Conservation (phyloP, 768 basidiomycete species). For the Cantharellus cinnabarinus region DNA sequence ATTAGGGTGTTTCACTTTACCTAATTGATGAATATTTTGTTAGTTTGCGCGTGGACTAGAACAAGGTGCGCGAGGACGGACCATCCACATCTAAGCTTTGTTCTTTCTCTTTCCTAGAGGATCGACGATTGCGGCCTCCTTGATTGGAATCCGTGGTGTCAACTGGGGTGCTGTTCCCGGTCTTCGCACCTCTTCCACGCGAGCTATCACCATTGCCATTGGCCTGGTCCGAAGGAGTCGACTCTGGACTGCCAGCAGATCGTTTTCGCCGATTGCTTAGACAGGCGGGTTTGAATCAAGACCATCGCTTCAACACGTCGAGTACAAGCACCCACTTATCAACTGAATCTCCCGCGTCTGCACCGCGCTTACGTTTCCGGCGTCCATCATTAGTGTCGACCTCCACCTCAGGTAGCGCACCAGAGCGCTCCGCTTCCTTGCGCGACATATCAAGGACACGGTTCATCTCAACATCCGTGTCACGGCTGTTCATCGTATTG, state of each 20-base stretch:
- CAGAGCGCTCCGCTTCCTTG: conserved; percentile 31
- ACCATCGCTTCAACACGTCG: neutral
- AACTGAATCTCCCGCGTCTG: neutral
- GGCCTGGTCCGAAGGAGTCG: conserved; percentile 1
- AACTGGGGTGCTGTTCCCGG: too few species aligned
- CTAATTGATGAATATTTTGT: neutral
- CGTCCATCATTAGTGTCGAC: conserved; percentile 22
- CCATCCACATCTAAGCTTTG: conserved; percentile 6
- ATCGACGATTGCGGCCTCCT: neutral
- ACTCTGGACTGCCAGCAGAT: conserved; percentile 5
- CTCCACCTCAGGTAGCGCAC: neutral
- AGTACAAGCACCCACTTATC: conserved; percentile 2
- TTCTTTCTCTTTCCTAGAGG: conserved; percentile 6
- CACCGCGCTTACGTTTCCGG: conserved; percentile 47
- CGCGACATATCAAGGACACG: conserved; percentile 33
- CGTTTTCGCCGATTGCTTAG: conserved; percentile 4
- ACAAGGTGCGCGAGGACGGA: neutral
- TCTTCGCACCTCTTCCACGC: neutral
- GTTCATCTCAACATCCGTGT: conserved; percentile 29
- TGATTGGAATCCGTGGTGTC: neutral
- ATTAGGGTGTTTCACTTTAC: conserved; percentile 8
- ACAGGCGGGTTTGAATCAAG: neutral
- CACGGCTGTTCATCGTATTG: conserved; percentile 95
- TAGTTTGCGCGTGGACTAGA: neutral
- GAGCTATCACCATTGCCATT: neutral